Conservation (phyloP, 345 rosid genomes). For the Eucalyptus cloeziana region DNA sequence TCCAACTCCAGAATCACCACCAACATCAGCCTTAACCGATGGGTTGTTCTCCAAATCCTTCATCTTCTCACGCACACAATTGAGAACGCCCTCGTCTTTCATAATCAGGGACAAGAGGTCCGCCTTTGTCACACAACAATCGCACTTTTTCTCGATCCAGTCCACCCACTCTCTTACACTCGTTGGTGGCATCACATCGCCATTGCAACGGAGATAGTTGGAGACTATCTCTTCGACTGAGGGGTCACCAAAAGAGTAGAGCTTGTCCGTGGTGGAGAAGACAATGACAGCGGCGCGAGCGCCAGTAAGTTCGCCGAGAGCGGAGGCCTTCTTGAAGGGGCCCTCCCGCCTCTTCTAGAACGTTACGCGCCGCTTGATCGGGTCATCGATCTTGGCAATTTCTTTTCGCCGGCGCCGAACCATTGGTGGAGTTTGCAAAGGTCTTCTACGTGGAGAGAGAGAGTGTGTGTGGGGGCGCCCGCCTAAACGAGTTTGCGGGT, state of each 20-base stretch:
- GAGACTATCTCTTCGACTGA: no score
- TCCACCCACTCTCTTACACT: not conserved
- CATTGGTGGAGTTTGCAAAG: no score
- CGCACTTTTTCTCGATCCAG: rapidly evolving
- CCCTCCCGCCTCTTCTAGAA: not conserved
- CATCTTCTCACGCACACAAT: not conserved
- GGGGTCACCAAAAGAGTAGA: not conserved
- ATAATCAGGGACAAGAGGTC: not conserved
- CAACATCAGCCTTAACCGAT: no score
- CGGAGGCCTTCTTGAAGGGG: not conserved
- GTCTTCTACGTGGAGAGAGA: no score
- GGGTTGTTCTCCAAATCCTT: no score
- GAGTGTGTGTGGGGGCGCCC: no score
- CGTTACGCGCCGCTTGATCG: not conserved
- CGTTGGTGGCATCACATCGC: not conserved
- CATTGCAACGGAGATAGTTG: no score
- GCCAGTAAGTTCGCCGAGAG: not conserved
- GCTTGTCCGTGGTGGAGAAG: not conserved
- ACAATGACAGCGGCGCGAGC: rapidly evolving
- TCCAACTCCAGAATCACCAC: no score
- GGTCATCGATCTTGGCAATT: no score
- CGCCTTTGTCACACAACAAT: not conserved
- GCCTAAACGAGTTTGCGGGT: no score
- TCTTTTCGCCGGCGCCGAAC: rapidly evolving
- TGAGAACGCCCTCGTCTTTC: not conserved